Evolutionary conservation across 495 filamentous ascomycete genomes (phyloP).

Genomic region (Mytilinidion resinicola): DNA sequence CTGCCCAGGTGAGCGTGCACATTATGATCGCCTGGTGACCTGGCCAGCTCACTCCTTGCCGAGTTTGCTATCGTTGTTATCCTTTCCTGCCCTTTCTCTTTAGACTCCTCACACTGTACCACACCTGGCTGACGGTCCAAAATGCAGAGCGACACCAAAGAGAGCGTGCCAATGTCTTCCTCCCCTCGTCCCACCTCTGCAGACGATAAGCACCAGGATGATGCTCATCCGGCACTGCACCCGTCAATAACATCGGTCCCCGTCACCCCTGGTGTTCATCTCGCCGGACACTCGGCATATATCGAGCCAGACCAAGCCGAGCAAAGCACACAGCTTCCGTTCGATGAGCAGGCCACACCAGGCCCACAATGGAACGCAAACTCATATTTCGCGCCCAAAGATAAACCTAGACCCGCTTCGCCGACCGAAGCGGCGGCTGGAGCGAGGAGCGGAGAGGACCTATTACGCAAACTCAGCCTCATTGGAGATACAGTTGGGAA

Average conservation of each 20-base stretch:
- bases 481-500: conserved; percentile 38
- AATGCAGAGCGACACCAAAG: conserved; percentile 8
- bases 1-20: no score
- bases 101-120: no score
- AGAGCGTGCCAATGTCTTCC: conserved; percentile 8
- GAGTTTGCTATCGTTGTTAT: no score
- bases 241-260: conserved; percentile 32
- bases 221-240: conserved; percentile 26
- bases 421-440: conserved; percentile 46
- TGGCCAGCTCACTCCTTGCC: not conserved
- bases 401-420: conserved; percentile 25
- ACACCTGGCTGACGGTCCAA: not conserved
- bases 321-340: conserved; percentile 7
- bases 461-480: conserved; percentile 58
- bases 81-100: not conserved
- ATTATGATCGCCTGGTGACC: no score
- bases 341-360: conserved; percentile 10
- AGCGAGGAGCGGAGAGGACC: conserved; percentile 51
- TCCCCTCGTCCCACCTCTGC: conserved; percentile 1
- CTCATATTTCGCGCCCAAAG: conserved; percentile 24
- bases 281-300: conserved; percentile 26
- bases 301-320: conserved; percentile 13
- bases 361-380: conserved; percentile 32
- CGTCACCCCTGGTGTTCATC: conserved; percentile 33
- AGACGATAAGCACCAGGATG: conserved; percentile 2